Evolutionary conservation across 371 early-diverging fungal species (phyloP).

Genomic region (Scutellospora calospora): DNA sequence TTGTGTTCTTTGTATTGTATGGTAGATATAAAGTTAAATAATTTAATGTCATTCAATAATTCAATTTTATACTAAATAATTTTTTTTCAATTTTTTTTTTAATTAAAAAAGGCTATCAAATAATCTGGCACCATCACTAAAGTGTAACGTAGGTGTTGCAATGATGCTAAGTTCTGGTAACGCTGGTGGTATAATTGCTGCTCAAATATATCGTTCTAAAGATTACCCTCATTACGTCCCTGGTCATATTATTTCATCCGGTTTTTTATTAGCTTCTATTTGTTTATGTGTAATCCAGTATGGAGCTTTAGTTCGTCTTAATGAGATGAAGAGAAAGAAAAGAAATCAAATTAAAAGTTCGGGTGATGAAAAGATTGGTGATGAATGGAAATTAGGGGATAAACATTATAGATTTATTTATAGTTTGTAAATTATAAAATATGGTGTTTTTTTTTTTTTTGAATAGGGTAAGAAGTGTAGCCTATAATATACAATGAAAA

Average conservation of each 20-base stretch:
- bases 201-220: conserved; percentile 66
- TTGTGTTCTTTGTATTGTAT: conserved; percentile 24
- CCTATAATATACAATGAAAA: too few species aligned
- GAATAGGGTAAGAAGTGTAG: too few species aligned
- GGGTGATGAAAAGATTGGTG: neutral
- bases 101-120: neutral
- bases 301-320: neutral
- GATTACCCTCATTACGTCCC: conserved; percentile 64
- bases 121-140: conserved; percentile 58
- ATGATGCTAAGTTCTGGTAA: conserved; percentile 51
- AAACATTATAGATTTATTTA: conserved; percentile 7
- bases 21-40: neutral
- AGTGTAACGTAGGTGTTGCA: conserved; percentile 64
- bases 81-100: neutral
- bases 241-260: conserved; percentile 2
- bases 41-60: neutral
- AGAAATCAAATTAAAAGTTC: neutral
- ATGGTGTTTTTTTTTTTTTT: too few species aligned
- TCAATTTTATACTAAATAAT: too few species aligned
- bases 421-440: conserved; percentile 25
- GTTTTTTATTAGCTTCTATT: neutral
- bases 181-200: conserved; percentile 61
- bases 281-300: neutral
- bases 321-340: neutral
- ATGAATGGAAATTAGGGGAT: conserved; percentile 15